These are phyloP conservation scores for Entelexis sorbosivorans DNA, from an alignment of 1,139 yeast species.

Conservation along the genomic window DNA sequence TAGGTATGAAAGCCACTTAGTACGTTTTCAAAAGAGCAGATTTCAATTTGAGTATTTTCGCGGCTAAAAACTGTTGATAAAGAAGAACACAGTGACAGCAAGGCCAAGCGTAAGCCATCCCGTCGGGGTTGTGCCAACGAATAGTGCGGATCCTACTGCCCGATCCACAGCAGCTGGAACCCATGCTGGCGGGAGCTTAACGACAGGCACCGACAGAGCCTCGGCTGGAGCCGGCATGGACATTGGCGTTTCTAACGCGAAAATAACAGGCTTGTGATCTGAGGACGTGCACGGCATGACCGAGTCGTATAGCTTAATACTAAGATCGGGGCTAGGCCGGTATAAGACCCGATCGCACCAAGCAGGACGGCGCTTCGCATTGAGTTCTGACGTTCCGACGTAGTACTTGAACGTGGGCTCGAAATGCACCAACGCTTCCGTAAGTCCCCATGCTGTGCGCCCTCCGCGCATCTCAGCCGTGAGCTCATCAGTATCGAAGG, in stretches of 20 bases:
- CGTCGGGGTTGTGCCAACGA: not conserved
- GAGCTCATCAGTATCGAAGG: constrained; percentile 46
- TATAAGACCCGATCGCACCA: constrained; percentile 83
- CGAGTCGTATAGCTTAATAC: not conserved
- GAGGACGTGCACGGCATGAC: not conserved
- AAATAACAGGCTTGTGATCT: constrained; percentile 16
- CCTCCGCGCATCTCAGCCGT: constrained; percentile 33
- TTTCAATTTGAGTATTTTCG: not conserved
- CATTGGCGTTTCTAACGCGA: not conserved
- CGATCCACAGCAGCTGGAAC: not conserved
- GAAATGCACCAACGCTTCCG: constrained; percentile 52
- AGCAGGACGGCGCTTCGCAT: constrained; percentile 56
- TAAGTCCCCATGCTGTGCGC: constrained; percentile 49
- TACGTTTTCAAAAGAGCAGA: too few relatives aligned
- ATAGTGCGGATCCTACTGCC: not conserved
- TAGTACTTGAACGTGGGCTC: constrained; percentile 67
- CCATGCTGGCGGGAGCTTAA: not conserved
- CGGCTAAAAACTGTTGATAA: not conserved
- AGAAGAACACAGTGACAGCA: not conserved
- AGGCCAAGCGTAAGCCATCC: not conserved
- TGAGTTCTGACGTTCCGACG: constrained; percentile 38
- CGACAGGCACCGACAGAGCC: not conserved
- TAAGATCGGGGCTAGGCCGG: constrained; percentile 7
- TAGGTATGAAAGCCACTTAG: too few relatives aligned
- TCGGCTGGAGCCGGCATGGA: not conserved